Base-by-base conservation (phyloP, 23 red algal genomes). In the Pyropia yezoensis region DNA sequence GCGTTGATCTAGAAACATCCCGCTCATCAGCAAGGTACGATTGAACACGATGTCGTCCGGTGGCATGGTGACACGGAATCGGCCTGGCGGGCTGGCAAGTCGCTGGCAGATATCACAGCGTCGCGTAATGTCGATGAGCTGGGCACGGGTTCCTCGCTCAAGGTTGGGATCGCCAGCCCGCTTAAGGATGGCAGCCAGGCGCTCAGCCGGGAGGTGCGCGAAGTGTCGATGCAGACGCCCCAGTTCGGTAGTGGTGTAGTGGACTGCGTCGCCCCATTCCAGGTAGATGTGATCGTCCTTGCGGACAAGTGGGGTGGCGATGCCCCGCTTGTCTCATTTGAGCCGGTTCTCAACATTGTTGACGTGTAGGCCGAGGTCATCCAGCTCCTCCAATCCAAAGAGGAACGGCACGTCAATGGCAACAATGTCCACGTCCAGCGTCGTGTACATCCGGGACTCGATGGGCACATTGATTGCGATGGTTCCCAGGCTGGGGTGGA, bases 361-460 rank as follows among this genome's bases (percentile, higher is more conserved):
- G 19, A 64, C 16, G 22, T 25, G 15, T 15, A 64, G 16, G 16
- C 22, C 15, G 15, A 21, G 14, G 16, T 64, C 33, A 14, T n/a
- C 33, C 16, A 64, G 61, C 15, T 16, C 15, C 19, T 64, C 61
- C 16, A 64, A 25, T 28, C 63, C 63, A 5, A 67, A 45, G 27
- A 67, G 14, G 19, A 67, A 45, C 33, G 63, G 63, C 12, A 50
- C 63, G 50, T 67, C 63, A 7, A 67, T 14, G 50, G 34, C 14
- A 29, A 67, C 63, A 45, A 67, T 5, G 24, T 67, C 14, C 9
- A 45, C 1, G 12, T 0, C 51, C 23, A 67, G 23, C 19, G 14
- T 22, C 23, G 0, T 12, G 17, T 49, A 67, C 8, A 67, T 49
- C 0, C 0, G 22, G 11, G 9, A 49, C 14, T 27, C 33, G 33